Evolutionary conservation across 176 grass and related monocot species (phyloP), one percentile per base, ranked within the genome.

Genomic region (Saccharum spontaneum): DNA sequence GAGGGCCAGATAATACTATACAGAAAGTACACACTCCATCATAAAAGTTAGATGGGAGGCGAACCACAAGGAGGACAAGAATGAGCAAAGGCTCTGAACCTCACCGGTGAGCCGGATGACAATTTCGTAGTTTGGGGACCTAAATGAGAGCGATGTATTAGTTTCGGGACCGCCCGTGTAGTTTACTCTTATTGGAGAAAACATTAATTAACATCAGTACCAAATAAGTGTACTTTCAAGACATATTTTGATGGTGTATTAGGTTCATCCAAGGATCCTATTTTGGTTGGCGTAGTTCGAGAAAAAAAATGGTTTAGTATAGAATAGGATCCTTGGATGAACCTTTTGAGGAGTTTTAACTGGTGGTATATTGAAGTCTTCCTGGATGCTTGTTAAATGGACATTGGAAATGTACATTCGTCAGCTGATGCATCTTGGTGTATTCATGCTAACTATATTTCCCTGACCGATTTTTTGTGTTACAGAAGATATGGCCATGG

Each of bases 401-500:
- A 37, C 15, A 17, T 49, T 15, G 61, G 71, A 36, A 34, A 59
- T 44, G 41, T 64, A n/a, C 61, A 30, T 39, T 70, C 50, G 18
- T 62, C 9, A 61, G 22, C 22, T 24, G 20, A 59, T 23, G 20
- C 61, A 67, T 76, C 6, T 1, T 75, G 41, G 23, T 73, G 24
- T 44, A 54, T 68, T 62, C 7, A 60, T 75, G 30, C 17, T 74
- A 76, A 18, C 0, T 18, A 24, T 60, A 55, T 84, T 86, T 80
- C 24, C 26, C 63, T 90, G 69, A 80, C 33, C 8, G 22, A 11
- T 70, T 52, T 76, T 77, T 63, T 15, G 67, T 76, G 33, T 70
- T 70, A 76, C 85, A 91, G 89, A 84, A 75, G 89, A 77, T 67
- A 62, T 81, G 89, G 85, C 81, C 43, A 61, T 46, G 0, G 76